These are phyloP conservation scores for Starmerella sirachaensis DNA, from an alignment of 805 yeast genomes.

Conservation along the genomic window DNA sequence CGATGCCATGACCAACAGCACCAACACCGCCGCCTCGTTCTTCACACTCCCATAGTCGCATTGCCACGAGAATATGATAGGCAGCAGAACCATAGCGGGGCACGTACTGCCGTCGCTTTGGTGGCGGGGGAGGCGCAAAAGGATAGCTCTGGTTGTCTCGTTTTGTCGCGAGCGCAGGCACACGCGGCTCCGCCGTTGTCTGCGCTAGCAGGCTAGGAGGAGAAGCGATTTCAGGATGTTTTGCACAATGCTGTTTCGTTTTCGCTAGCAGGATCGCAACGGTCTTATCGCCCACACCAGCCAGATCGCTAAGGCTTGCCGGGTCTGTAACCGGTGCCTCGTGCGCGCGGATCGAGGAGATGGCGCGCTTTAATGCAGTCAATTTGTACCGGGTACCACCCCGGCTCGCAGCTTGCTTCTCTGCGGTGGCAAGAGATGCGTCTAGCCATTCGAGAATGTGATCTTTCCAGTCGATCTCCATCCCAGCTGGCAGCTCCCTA, in stretches of 20 bases:
- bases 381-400: conserved; percentile 13
- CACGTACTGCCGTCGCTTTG: conserved; percentile 19
- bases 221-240: conserved; percentile 32
- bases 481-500: not conserved
- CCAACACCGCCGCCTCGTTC: no score
- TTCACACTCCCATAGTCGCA: conserved; percentile 18
- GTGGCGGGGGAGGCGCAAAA: conserved; percentile 14
- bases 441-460: conserved; percentile 25
- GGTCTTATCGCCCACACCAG: conserved; percentile 62
- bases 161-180: conserved; percentile 1
- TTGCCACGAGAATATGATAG: conserved; percentile 18
- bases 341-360: conserved; percentile 7
- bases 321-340: conserved; percentile 28
- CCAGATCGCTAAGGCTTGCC: conserved; percentile 44
- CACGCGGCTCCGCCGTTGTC: conserved; percentile 1
- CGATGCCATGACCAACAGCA: conserved; percentile 41
- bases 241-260: conserved; percentile 45
- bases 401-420: conserved; percentile 11
- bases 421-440: conserved; percentile 21
- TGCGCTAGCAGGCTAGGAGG: conserved; percentile 32
- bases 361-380: conserved; percentile 11
- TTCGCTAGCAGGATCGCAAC: conserved; percentile 39
- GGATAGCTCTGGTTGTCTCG: conserved; percentile 10
- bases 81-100: conserved; percentile 20
- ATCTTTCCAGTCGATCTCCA: conserved; percentile 20